phyloP scores from a whole-genome alignment of 208 protist species.

The Tritrichomonas musculus region DNA sequence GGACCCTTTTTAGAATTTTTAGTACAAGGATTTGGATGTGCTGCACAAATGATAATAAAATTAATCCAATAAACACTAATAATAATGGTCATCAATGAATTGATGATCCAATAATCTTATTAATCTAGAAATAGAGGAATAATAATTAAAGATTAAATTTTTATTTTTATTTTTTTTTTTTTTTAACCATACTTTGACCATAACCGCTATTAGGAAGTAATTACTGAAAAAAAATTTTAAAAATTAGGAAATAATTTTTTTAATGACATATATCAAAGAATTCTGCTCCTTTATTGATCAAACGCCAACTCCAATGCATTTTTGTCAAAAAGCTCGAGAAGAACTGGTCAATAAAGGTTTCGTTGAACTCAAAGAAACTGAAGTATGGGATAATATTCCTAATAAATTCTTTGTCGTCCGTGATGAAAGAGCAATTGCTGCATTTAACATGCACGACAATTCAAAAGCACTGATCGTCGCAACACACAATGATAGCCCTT shows the following conservation, averaged over 20 bases:
- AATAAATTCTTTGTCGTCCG: constrained; percentile 24
- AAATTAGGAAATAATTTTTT: background rate
- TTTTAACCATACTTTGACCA: too few relatives aligned
- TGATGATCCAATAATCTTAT: too few relatives aligned
- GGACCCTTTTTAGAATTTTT: background rate
- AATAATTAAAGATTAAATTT: too few relatives aligned
- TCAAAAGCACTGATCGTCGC: background rate
- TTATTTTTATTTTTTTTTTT: too few relatives aligned
- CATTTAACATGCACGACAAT: background rate
- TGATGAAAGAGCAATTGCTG: background rate
- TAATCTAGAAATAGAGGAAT: too few relatives aligned
- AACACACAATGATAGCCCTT: background rate
- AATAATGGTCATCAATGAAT: too few relatives aligned
- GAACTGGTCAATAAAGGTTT: background rate
- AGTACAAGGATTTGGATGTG: constrained; percentile 8
- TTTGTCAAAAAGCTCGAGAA: background rate
- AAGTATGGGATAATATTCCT: background rate
- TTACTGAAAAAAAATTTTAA: background rate
- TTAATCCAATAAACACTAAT: too few relatives aligned
- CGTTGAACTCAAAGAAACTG: background rate
- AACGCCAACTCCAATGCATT: background rate
- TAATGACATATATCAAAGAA: background rate
- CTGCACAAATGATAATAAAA: too few relatives aligned
- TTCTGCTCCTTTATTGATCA: background rate
- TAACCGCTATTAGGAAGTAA: too few relatives aligned